These are phyloP conservation scores for Theobroma cacao DNA, from an alignment of 345 rosid species.

Conservation along the genomic window DNA sequence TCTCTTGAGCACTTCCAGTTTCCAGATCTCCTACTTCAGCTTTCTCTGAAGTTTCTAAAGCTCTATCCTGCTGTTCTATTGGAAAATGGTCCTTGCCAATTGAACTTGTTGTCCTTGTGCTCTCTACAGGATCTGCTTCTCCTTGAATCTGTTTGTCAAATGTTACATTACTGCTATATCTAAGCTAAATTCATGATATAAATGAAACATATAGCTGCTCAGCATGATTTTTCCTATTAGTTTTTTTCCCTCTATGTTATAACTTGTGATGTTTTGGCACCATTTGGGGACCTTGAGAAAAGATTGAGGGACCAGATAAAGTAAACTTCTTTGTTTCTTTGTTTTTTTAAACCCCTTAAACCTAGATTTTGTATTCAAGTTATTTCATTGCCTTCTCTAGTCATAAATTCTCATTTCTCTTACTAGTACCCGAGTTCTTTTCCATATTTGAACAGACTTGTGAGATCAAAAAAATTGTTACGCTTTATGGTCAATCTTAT, in stretches of 20 bases:
- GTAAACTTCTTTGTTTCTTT: neutral
- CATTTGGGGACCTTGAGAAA: neutral
- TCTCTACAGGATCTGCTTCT: neutral
- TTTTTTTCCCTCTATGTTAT: neutral
- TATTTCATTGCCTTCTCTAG: neutral
- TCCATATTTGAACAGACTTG: no score
- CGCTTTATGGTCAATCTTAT: no score
- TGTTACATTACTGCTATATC: neutral
- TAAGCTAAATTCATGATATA: neutral
- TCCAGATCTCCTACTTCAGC: neutral
- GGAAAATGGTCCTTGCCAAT: neutral
- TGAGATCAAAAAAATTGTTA: no score
- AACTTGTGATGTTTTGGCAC: no score
- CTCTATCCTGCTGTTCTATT: conserved; percentile 2
- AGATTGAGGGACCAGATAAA: neutral
- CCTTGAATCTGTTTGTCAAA: neutral
- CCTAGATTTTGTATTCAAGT: neutral
- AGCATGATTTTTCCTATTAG: no score
- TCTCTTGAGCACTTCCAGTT: conserved; percentile 6
- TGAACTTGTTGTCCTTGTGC: neutral
- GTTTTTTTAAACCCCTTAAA: neutral
- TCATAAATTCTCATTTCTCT: neutral
- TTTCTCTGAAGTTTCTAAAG: neutral
- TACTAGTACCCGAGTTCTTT: no score
- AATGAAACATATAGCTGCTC: neutral